Base-by-base conservation (phyloP, 2,329 filamentous ascomycete species). In the Hypoxylon sp. region DNA sequence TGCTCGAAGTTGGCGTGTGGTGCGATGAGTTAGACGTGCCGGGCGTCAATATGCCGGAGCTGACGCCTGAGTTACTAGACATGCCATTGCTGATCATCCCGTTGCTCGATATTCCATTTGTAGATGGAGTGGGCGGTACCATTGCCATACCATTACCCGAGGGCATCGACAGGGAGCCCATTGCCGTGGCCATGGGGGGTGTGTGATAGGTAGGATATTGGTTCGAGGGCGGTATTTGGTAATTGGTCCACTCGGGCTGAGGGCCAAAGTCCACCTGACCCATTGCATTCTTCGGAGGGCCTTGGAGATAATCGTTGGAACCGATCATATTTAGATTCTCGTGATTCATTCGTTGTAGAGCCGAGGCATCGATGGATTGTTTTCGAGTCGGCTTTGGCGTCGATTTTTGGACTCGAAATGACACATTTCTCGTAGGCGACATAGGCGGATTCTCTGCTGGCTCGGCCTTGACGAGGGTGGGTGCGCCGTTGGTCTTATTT, bases 261-360 rank as follows among this genome's bases (percentile, higher is more conserved):
- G 62, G 17, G 19, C 56, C 43, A 11, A 56, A 19, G 19, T 56
- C 26, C 4, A 51, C n/a, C n/a, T 59, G 62, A 26, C 30, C 53
- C 20, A 65, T 56, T 30, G 46, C 53, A 26, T 62, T 68, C 24
- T 64, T 67, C 4, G 51, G 55, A 26, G 60, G 47, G 30, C 64
- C 43, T n/a, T 64, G 6, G 37, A 66, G 54, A n/a, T 24, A 34
- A 32, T 49, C 55, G 7, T 53, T 59, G 30, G 56, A 56, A n/a
- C 62, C 50, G 20, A 73, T 65, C 49, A 86, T 74, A 69, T 85
- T 87, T 61, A 86, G 72, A 61, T 81, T 82, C 66, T 75, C 81
- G n/a, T 80, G 76, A 66, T 87, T 82, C 77, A 87, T 85, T 60
- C 84, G 80, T 49, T 82, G 79, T 15, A 88, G 73, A 8, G 78